A percentile compares a stretch with the other conserved stretches of the same genome.
Conservation (phyloP, 345 rosid species). For the Populus davidiana region DNA sequence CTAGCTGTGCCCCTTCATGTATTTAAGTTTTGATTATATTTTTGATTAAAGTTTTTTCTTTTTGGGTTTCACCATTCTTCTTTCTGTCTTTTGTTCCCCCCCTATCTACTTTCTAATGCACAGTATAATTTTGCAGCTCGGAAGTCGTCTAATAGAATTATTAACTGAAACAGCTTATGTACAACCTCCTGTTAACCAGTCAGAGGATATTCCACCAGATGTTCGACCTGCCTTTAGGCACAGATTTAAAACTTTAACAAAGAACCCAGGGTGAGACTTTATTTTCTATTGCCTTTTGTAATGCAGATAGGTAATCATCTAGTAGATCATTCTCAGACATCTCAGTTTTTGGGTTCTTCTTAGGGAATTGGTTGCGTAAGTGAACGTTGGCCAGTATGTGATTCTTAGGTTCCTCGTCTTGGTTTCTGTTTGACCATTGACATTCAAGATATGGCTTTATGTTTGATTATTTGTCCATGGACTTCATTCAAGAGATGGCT, state of each 20-base stretch:
- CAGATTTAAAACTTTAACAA: constrained; percentile 51
- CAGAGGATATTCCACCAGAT: constrained; percentile 67
- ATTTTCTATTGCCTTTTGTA: constrained; percentile 6
- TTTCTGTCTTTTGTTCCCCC: constrained; percentile 1
- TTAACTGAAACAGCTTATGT: constrained; percentile 79
- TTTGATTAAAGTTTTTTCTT: background rate
- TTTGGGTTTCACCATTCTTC: too few species aligned
- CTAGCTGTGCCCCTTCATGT: background rate
- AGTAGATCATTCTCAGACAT: background rate
- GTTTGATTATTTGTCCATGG: background rate
- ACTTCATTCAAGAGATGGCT: background rate
- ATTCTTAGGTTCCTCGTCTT: background rate
- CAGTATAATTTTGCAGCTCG: constrained; percentile 55
- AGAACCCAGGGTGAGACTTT: constrained; percentile 55
- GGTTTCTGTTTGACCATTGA: constrained; percentile 1
- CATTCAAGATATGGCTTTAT: background rate
- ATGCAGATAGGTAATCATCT: background rate
- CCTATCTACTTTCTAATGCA: background rate
- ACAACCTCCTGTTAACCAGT: constrained; percentile 72
- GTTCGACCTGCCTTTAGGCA: constrained; percentile 94
- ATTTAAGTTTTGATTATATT: background rate
- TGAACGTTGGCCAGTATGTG: constrained; percentile 6
- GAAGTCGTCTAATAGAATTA: constrained; percentile 77
- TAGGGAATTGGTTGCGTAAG: background rate
- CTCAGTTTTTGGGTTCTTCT: background rate